Evolutionary conservation across 371 early-diverging fungal genomes (phyloP), one percentile per base, ranked within the genome.

Genomic region (Haplosporangium sp.): DNA sequence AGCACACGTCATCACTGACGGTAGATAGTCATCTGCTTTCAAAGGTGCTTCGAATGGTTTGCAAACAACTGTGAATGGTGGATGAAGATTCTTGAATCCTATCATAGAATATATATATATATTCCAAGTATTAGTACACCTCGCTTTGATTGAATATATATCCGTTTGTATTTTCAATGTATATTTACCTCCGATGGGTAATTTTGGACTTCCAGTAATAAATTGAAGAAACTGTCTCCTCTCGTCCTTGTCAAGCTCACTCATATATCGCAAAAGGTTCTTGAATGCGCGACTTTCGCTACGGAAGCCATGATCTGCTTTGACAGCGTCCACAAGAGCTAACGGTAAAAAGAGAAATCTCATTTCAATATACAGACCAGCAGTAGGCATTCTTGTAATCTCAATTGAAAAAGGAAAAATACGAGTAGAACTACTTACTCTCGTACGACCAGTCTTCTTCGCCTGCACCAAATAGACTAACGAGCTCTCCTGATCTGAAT

Each of bases 1-100:
- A 47, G 92, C 95, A 77, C 98, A 98, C 0, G 98, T 98, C 97
- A 97, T 98, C 35, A 97, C 98, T 19, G 93, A 93, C 8, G 97
- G 98, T 69, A 98, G 77, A 66, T 93, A 95, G 61, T 93, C 92
- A 72, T 97, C 96, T 0, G 96, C 85, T 27, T 82, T 86, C 45
- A 91, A 74, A 1, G 91, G 89, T 3, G 88, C 79, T 72, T 92
- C 93, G 47, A 86, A 87, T 4, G 86, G 85, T 72, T 95, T 95
- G 67, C 95, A 87, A 2, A 97, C 97, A 5, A 98, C 94, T 0
- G 96, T 97, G 53, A 98, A 88, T 8, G 92, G 87, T 35, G 98
- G 98, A 4, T 86, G 87, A 60, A 98, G 88, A 0, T 90, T 88
- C 64, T 90, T 92, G 88, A 96, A 97, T 8, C 96, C 95, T 76